These are phyloP conservation scores for Globisporangium radiosum DNA, from an alignment of 352 stramenopile genomes.

Conservation along the genomic window DNA sequence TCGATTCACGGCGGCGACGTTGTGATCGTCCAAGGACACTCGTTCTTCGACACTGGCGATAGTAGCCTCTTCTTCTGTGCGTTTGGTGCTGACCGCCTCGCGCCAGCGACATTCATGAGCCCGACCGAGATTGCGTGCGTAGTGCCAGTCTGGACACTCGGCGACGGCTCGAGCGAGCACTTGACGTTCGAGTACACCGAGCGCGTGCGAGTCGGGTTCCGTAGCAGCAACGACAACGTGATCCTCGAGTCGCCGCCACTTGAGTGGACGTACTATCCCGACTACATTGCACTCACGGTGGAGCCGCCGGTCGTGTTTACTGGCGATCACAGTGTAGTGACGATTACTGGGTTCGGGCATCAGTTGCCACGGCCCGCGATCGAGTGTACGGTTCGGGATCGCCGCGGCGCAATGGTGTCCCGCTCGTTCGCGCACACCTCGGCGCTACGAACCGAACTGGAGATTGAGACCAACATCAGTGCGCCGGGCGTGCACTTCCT, in stretches of 20 bases:
- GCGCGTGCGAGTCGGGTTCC: background rate
- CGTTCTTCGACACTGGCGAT: constrained; percentile 12
- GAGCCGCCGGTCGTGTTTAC: constrained; percentile 1
- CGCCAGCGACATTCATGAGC: constrained; percentile 12
- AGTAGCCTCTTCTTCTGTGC: constrained; percentile 16
- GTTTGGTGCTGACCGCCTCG: constrained; percentile 11
- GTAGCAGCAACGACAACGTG: background rate
- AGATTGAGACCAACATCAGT: constrained; percentile 1
- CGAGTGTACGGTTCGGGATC: constrained; percentile 1
- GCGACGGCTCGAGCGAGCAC: background rate
- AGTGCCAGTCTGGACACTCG: constrained; percentile 17
- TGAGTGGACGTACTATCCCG: constrained; percentile 7
- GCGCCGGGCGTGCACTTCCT: constrained; percentile 3
- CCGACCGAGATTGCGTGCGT: constrained; percentile 13
- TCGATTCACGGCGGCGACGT: constrained; percentile 25
- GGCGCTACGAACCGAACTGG: background rate
- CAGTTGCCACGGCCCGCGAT: background rate
- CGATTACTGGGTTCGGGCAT: constrained; percentile 1
- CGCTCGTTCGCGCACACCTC: background rate
- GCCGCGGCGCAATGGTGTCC: background rate
- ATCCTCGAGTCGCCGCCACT: constrained; percentile 1
- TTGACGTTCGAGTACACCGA: background rate
- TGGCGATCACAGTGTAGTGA: background rate
- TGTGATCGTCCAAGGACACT: constrained; percentile 12
- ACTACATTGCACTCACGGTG: background rate